phyloP scores from a whole-genome alignment of 1,284 basidiomycete species.

The Boletus calvinii region DNA sequence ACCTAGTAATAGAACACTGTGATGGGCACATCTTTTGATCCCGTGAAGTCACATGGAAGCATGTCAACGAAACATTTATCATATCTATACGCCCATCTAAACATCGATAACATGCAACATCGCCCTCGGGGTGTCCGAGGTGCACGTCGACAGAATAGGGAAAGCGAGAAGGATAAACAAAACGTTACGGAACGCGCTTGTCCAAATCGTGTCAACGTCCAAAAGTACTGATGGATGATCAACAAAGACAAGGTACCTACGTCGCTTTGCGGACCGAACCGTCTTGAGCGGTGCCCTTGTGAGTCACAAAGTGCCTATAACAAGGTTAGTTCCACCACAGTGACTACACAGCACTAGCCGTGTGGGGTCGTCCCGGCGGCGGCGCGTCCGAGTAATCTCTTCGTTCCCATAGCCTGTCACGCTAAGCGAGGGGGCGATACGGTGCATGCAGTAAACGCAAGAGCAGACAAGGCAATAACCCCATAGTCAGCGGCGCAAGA shows the following conservation, averaged over 20 bases:
- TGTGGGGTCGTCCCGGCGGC: constrained; percentile 2
- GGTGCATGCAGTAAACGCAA: not conserved
- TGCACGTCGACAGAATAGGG: constrained; percentile 8
- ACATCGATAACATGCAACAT: not conserved
- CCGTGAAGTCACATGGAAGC: not conserved
- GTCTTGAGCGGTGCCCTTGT: not conserved
- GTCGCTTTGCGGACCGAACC: not conserved
- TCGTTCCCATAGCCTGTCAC: constrained; percentile 14
- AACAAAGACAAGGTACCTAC: not conserved
- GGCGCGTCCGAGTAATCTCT: not conserved
- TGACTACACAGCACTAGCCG: not conserved
- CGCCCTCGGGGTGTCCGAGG: constrained; percentile 17
- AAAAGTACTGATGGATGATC: constrained; percentile 1
- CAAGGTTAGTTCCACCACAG: not conserved
- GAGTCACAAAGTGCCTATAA: not conserved
- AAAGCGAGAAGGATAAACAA: not conserved
- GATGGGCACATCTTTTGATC: not conserved
- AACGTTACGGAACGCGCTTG: constrained; percentile 9
- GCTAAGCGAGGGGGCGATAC: constrained; percentile 11
- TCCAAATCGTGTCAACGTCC: not conserved
- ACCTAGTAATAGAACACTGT: not conserved
- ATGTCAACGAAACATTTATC: too few species aligned
- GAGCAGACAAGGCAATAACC: not conserved
- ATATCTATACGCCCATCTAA: not conserved
- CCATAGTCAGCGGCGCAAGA: not conserved